Evolutionary conservation across 306 rosid genomes (phyloP), one percentile per base, ranked within the genome.

Genomic region (Prunus salicina): DNA sequence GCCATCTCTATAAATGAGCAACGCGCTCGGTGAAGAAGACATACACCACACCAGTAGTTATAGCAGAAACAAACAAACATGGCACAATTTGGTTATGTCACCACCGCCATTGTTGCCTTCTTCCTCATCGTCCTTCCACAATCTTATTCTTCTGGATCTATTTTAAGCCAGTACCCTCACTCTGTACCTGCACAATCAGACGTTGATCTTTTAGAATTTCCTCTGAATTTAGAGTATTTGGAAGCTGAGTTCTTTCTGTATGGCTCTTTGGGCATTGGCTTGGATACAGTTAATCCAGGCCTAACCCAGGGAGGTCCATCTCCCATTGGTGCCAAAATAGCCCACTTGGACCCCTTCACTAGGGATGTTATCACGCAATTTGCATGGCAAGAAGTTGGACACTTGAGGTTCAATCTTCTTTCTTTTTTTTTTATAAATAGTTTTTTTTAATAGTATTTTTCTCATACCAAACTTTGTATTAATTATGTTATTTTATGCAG

Each of bases 231-330:
- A 52, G 94, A 91, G 84, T 91, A 63, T n/a, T 68, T 88, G 64
- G 94, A 91, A 69, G 97, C 95, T 2, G 97, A 91, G 61, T 88
- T 91, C 84, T 87, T 89, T 68, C 69, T 91, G 45, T 80, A 28
- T 77, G 93, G 90, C 20, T 53, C 93, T 34, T 69, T 82, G 41
- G 92, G 97, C 11, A 66, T 66, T 38, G 97, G 97, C 2, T 80
- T 91, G 63, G 97, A 89, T 38, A 28, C 0, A 53, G 63, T 83
- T 71, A 91, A 82, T 43, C 89, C 97, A 52, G 28, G 75, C 25
- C 32, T 91, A 32, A 69, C 91, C 30, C 62, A 13, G 49, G 88
- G 83, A 20, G 97, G 97, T 9, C 90, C 91, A 38, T 2, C 79
- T 2, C 94, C 97, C 7, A 73, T 83, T 13, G 97, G 97, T 30